phyloP scores from a whole-genome alignment of 345 rosid species.

The Camelina sativa region DNA sequence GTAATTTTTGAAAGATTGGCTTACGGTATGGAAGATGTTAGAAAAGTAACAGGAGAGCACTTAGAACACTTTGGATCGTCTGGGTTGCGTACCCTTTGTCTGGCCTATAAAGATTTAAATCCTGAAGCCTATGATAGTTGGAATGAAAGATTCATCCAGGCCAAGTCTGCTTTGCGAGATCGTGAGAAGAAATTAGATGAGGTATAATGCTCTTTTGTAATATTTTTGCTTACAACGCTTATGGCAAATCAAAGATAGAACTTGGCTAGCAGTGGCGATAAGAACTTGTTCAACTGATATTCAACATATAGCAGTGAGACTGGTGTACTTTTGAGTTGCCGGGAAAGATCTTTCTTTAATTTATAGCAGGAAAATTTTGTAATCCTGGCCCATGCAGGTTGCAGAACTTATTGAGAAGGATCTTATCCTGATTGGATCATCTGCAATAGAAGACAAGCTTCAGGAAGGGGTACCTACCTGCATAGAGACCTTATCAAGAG shows the following conservation, averaged over 20 bases:
- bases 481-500: conserved; percentile 92
- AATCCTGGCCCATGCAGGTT: conserved; percentile 58
- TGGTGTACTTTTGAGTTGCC: too few species aligned
- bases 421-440: conserved; percentile 80
- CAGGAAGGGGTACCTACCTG: conserved; percentile 98
- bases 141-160: conserved; percentile 98
- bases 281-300: too few species aligned
- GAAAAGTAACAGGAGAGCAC: conserved; percentile 74
- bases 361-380: too few species aligned
- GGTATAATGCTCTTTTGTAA: conserved; percentile 47
- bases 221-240: too few species aligned
- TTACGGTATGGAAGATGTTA: conserved; percentile 63
- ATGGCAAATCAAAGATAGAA: too few species aligned
- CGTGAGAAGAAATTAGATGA: conserved; percentile 97
- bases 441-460: conserved; percentile 99
- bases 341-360: too few species aligned
- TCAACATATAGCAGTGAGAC: not conserved
- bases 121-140: conserved; percentile 83
- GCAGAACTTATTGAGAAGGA: conserved; percentile 91
- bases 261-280: too few species aligned
- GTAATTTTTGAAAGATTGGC: conserved; percentile 90
- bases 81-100: conserved; percentile 96
- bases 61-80: conserved; percentile 94
- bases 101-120: conserved; percentile 80
- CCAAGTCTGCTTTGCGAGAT: conserved; percentile 90